Evolutionary conservation across 352 stramenopile genomes (phyloP), one percentile per base, ranked within the genome.

Genomic region (Phytophthora agathidicida): DNA sequence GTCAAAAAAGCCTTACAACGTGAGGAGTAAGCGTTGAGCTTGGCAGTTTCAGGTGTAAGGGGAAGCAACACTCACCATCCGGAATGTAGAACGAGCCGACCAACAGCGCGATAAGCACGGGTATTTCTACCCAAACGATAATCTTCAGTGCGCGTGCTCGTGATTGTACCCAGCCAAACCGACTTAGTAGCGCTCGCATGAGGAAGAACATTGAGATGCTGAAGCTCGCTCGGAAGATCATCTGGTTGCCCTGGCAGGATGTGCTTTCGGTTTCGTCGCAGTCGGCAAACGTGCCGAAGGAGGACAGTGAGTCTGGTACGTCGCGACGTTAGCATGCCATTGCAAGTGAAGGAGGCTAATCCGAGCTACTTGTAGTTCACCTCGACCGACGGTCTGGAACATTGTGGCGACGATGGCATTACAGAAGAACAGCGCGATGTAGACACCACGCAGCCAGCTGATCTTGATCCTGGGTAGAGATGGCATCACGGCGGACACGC

Each of bases 51-150:
- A n/a, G n/a, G n/a, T 33, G 10, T 27, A 37, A 16, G 28, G 10
- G 9, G 2, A 26, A 20, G 4, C 4, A 11, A 3, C 2, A 38
- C 69, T 9, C 57, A 93, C 83, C 62, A 39, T 59, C 84, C 27
- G 83, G 81, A 13, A 93, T 87, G 77, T 83, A 88, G 63, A 90
- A 91, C 5, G 79, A 88, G 3, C 80, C 74, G 17, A 91, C 45
- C 7, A 93, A 65, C 14, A 93, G 56, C 9, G 53, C 65, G 6
- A 72, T 10, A 44, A 89, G 78, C 22, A 83, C 50, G 1, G 79
- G 70, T 2, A 89, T 27, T 42, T 93, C 81, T 8, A 77, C 52
- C 8, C 50, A 54, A 6, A 72, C 24, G 8, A 88, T 32, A 7
- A 77, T 9, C 10, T 68, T 52, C 11, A 86, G 65, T 8, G 74